Percentiles rank a stretch among this genome's conserved stretches.
phyloP scores from a whole-genome alignment of 2,329 filamentous ascomycete species.

The Fusarium bactridioides region DNA sequence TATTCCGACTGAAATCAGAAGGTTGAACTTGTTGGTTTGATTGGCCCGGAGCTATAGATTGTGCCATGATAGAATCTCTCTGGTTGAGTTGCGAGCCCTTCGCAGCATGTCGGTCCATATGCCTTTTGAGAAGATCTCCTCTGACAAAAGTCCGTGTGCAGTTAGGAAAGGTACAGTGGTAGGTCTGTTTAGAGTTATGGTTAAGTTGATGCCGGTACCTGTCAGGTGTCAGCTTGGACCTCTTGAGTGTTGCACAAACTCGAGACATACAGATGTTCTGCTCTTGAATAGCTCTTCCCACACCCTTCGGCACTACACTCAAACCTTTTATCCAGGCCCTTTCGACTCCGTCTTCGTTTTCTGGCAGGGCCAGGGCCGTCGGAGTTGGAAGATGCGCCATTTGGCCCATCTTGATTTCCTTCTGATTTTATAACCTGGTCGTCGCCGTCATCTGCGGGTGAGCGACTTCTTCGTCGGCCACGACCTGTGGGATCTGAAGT shows the following conservation, averaged over 20 bases:
- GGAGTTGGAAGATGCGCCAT: conserved; percentile 60
- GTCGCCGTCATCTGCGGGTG: conserved; percentile 53
- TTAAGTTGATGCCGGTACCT: conserved; percentile 93
- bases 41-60: conserved; percentile 52
- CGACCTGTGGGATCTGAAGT: conserved; percentile 46
- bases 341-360: conserved; percentile 76
- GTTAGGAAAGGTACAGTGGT: conserved; percentile 89
- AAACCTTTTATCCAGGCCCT: conserved; percentile 82
- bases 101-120: conserved; percentile 81
- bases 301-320: conserved; percentile 87
- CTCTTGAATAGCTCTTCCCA: conserved; percentile 94
- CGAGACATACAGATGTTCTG: conserved; percentile 82
- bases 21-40: conserved; percentile 43
- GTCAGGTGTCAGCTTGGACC: conserved; percentile 14
- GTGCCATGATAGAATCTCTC: conserved; percentile 65
- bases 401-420: conserved; percentile 41
- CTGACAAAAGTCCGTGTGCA: conserved; percentile 92
- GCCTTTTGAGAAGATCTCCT: conserved; percentile 88
- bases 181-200: conserved; percentile 94
- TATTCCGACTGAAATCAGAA: conserved; percentile 55
- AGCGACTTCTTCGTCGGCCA: conserved; percentile 53
- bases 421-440: conserved; percentile 52
- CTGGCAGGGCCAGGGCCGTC: conserved; percentile 66
- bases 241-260: conserved; percentile 21
- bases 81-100: conserved; percentile 80